Conservation (phyloP, 1,284 basidiomycete species). For the Stereum hirsutum region DNA sequence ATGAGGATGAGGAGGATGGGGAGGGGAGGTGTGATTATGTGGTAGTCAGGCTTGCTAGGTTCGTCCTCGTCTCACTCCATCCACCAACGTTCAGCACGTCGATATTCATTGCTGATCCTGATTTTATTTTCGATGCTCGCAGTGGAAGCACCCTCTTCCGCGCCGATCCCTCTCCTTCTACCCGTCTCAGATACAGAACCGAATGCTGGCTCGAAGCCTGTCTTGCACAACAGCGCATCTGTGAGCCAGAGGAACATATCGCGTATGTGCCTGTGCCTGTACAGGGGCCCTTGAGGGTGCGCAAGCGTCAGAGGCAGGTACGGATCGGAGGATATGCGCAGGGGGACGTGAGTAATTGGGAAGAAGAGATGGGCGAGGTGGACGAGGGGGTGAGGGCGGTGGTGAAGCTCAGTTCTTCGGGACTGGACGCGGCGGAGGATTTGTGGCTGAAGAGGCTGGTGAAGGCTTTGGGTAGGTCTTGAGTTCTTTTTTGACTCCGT, state of each 20-base stretch:
- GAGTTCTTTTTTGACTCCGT: slow-evolving; percentile 5
- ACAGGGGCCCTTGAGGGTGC: slow-evolving; percentile 40
- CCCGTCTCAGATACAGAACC: slow-evolving; percentile 54
- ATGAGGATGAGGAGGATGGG: slow-evolving; percentile 46
- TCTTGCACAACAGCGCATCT: slow-evolving; percentile 57
- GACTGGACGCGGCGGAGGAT: slow-evolving; percentile 55
- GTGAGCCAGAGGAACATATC: slow-evolving; percentile 47
- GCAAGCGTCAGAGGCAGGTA: no score
- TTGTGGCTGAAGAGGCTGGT: slow-evolving; percentile 52
- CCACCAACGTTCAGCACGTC: background rate
- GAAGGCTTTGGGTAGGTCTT: slow-evolving; percentile 48
- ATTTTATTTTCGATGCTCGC: slow-evolving; percentile 1
- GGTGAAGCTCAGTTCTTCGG: slow-evolving; percentile 56
- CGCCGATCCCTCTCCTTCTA: slow-evolving; percentile 34
- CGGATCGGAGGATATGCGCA: no score
- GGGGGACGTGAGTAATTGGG: no score
- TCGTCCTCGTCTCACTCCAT: slow-evolving; percentile 4
- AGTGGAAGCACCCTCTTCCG: slow-evolving; percentile 57
- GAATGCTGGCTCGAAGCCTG: slow-evolving; percentile 81
- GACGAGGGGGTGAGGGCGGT: no score
- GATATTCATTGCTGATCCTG: background rate
- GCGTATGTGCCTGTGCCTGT: slow-evolving; percentile 52
- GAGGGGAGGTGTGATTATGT: no score
- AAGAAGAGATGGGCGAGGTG: no score
- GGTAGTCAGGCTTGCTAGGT: slow-evolving; percentile 67